Percentiles rank a stretch among this genome's conserved stretches.
These are phyloP conservation scores for Penicillium oxalicum DNA, from an alignment of 2,329 filamentous ascomycete genomes.

Conservation along the genomic window DNA sequence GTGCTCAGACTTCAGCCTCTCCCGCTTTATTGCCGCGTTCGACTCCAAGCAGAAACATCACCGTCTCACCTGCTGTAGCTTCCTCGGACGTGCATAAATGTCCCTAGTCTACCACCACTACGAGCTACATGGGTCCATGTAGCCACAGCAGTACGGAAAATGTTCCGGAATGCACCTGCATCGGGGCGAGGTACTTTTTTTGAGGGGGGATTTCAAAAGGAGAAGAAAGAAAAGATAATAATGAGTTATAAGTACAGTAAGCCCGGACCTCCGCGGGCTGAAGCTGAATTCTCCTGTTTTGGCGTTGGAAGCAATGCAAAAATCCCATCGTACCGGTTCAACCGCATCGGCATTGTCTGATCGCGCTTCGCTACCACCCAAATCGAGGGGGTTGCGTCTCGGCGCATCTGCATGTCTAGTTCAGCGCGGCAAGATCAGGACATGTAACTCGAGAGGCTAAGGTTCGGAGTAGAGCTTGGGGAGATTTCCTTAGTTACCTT, in stretches of 20 bases:
- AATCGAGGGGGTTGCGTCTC: background rate
- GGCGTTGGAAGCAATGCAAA: background rate
- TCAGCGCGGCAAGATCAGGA: slow-evolving; percentile 7
- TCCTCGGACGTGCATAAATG: background rate
- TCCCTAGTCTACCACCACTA: no score
- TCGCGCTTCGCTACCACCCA: slow-evolving; percentile 1
- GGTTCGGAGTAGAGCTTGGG: no score
- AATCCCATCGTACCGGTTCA: background rate
- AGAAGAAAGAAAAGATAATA: no score
- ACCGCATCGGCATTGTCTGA: background rate
- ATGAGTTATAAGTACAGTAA: no score
- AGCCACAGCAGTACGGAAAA: no score
- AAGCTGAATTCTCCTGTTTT: no score
- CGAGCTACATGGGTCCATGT: no score
- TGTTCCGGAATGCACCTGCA: no score
- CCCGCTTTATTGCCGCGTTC: slow-evolving; percentile 1
- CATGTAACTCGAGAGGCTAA: slow-evolving; percentile 3
- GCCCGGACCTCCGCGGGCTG: no score
- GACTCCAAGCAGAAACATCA: background rate
- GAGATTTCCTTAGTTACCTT: no score
- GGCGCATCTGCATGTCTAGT: slow-evolving; percentile 6
- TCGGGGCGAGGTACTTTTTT: no score
- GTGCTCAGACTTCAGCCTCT: background rate
- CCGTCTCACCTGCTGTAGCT: background rate
- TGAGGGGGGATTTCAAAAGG: no score